phyloP scores from a whole-genome alignment of 441 rosid species.

The Pelargonium fulgidum region DNA sequence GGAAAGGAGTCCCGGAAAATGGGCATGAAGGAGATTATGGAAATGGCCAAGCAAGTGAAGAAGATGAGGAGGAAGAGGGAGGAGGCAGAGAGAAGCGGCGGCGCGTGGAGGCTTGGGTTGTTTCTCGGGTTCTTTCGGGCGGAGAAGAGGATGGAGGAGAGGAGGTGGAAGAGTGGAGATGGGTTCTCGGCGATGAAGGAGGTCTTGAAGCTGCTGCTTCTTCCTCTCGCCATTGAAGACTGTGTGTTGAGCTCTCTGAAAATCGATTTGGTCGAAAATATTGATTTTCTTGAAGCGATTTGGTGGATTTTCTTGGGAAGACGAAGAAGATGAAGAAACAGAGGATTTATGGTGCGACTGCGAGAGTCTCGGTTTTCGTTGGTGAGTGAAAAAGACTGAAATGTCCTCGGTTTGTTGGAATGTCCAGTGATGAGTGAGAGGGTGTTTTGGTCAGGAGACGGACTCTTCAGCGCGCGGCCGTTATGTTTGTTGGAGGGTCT shows the following conservation, averaged over 20 bases:
- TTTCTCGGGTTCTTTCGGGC: constrained; percentile 43
- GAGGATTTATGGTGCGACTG: neutral
- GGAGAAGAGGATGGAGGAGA: constrained; percentile 34
- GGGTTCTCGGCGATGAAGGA: constrained; percentile 34
- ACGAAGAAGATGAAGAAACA: neutral
- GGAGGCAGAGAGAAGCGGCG: constrained; percentile 27
- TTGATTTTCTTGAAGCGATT: neutral
- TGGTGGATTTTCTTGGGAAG: no score
- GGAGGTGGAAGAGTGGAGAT: constrained; percentile 36
- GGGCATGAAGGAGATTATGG: constrained; percentile 41
- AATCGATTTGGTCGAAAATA: constrained; percentile 8
- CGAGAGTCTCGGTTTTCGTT: no score
- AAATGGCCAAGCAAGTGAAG: constrained; percentile 26
- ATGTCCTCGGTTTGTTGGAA: constrained; percentile 7
- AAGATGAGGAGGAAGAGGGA: constrained; percentile 39
- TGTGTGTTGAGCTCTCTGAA: constrained; percentile 11
- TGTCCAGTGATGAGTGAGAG: neutral
- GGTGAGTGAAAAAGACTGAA: constrained; percentile 17
- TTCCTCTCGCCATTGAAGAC: constrained; percentile 51
- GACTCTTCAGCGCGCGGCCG: neutral
- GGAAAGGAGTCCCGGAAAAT: constrained; percentile 6
- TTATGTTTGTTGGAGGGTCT: neutral
- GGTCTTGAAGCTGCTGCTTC: constrained; percentile 37
- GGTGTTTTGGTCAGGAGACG: constrained; percentile 14
- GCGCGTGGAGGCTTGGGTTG: constrained; percentile 26